A percentile compares a stretch with the other conserved stretches of the same genome.
phyloP scores from a whole-genome alignment of 768 basidiomycete species.

The Mycena galopus region DNA sequence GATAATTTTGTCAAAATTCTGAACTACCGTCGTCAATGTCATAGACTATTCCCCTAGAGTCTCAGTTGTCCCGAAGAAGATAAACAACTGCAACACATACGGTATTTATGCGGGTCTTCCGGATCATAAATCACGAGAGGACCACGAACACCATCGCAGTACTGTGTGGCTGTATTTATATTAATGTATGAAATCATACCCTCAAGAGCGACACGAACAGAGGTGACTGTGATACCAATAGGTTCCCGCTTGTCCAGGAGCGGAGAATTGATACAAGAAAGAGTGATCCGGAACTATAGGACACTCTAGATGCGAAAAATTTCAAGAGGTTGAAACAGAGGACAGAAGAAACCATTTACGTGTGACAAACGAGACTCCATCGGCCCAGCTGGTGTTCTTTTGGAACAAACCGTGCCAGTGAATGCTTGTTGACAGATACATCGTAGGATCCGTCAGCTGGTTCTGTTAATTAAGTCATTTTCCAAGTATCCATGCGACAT shows the following conservation, averaged over 20 bases:
- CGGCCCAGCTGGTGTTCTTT: slow-evolving; percentile 52
- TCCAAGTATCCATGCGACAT: too few species aligned
- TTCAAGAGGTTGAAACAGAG: neutral
- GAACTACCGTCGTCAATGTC: slow-evolving; percentile 60
- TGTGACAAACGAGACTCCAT: slow-evolving; percentile 52
- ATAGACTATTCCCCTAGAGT: neutral
- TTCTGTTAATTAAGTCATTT: neutral
- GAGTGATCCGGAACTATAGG: slow-evolving; percentile 23
- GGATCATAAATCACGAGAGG: slow-evolving; percentile 61
- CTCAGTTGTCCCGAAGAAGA: neutral
- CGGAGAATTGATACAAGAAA: slow-evolving; percentile 50
- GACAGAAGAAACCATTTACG: slow-evolving; percentile 17
- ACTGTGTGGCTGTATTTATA: slow-evolving; percentile 61
- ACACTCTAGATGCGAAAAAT: slow-evolving; percentile 17
- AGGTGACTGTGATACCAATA: slow-evolving; percentile 59
- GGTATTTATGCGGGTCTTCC: slow-evolving; percentile 49
- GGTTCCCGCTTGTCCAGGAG: slow-evolving; percentile 52
- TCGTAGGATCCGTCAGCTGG: slow-evolving; percentile 57
- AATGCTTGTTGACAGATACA: slow-evolving; percentile 64
- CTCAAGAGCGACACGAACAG: slow-evolving; percentile 37
- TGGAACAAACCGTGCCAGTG: slow-evolving; percentile 61
- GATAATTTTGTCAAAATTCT: neutral
- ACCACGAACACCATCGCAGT: slow-evolving; percentile 69
- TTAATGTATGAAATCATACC: neutral
- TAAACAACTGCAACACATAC: slow-evolving; percentile 26